Conservation (phyloP, 2,329 filamentous ascomycete genomes). For the Ceratocystis diversiconidia region DNA sequence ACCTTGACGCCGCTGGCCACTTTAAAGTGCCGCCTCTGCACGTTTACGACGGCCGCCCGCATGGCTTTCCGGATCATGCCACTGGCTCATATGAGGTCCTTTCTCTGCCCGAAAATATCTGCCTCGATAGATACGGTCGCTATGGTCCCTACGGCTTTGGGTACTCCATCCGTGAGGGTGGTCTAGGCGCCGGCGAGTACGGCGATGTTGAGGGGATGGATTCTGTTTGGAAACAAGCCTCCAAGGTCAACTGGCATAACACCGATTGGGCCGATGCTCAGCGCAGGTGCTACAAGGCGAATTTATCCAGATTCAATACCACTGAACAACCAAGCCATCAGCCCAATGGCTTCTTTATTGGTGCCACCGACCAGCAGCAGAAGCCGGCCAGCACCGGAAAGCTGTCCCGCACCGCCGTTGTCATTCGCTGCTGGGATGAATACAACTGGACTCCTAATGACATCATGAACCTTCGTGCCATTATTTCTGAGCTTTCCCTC, state of each 20-base stretch:
- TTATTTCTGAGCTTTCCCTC: constrained; percentile 69
- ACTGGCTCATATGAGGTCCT: constrained; percentile 78
- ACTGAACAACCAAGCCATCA: constrained; percentile 25
- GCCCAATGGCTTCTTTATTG: constrained; percentile 39
- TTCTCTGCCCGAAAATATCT: constrained; percentile 68
- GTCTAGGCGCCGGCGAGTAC: constrained; percentile 70
- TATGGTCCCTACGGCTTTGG: constrained; percentile 82
- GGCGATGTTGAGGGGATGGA: constrained; percentile 73
- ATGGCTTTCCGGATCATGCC: constrained; percentile 70
- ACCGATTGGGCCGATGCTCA: constrained; percentile 72
- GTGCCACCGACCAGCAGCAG: constrained; percentile 25
- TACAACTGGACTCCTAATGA: constrained; percentile 69
- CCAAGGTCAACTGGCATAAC: constrained; percentile 61
- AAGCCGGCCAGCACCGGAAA: constrained; percentile 17
- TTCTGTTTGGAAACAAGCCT: constrained; percentile 55
- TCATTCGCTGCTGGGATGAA: constrained; percentile 71
- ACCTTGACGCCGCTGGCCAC: constrained; percentile 53
- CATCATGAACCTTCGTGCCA: constrained; percentile 64
- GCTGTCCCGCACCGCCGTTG: constrained; percentile 55
- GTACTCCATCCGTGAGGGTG: constrained; percentile 65
- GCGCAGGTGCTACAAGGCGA: constrained; percentile 55
- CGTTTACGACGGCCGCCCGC: constrained; percentile 62
- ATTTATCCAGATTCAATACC: constrained; percentile 51
- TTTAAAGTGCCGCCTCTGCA: constrained; percentile 55
- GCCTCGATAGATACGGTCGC: constrained; percentile 82